phyloP scores from a whole-genome alignment of 352 stramenopile genomes.

The Blastocystis hominis region DNA sequence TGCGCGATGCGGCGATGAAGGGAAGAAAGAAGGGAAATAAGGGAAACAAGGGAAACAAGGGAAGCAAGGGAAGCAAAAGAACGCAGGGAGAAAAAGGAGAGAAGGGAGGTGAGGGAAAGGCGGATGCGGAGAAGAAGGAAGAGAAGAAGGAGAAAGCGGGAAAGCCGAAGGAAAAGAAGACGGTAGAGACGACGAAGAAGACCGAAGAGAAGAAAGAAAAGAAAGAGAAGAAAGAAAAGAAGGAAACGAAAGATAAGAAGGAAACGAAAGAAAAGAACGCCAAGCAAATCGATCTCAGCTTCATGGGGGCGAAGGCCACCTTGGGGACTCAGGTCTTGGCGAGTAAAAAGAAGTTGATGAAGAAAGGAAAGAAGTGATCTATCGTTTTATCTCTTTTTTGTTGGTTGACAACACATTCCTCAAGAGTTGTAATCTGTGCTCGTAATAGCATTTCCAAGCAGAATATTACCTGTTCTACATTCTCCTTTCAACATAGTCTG shows the following conservation, averaged over 20 bases:
- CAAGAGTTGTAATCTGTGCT: too few relatives aligned
- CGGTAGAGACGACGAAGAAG: not conserved
- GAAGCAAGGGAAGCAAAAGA: not conserved
- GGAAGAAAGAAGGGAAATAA: conserved; percentile 37
- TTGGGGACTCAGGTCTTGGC: not conserved
- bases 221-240: not conserved
- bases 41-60: not conserved
- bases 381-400: not conserved
- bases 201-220: not conserved
- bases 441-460: too few relatives aligned
- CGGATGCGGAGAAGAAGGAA: not conserved
- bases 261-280: not conserved
- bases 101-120: not conserved
- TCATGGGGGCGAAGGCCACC: conserved; percentile 6
- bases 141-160: conserved; percentile 24
- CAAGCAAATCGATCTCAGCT: not conserved
- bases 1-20: not conserved
- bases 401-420: too few relatives aligned
- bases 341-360: not conserved
- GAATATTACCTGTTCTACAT: too few relatives aligned
- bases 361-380: conserved; percentile 1
- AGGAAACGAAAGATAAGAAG: not conserved
- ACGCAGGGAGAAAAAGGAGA: not conserved
- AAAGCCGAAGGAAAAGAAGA: not conserved
- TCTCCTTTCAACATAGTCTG: too few relatives aligned